A percentile compares a stretch with the other conserved stretches of the same genome.
These are phyloP conservation scores for Aegilops umbellulata DNA, from an alignment of 176 grass and related monocot species.

Conservation along the genomic window DNA sequence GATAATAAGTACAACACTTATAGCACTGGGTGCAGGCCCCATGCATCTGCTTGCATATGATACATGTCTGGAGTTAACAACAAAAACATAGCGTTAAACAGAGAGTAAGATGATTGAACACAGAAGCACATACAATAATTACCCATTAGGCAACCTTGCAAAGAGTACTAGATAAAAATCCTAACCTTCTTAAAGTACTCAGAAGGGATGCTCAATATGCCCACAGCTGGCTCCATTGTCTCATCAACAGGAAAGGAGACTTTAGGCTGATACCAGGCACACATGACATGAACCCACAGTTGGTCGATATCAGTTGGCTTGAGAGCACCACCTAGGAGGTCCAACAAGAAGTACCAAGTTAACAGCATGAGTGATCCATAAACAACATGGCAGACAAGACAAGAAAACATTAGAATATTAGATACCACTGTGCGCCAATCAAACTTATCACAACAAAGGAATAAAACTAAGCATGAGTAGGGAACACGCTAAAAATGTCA, in stretches of 20 bases:
- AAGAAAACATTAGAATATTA: not conserved
- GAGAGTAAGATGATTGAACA: slow-evolving; percentile 17
- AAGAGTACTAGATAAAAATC: not conserved
- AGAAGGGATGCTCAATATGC: slow-evolving; percentile 71
- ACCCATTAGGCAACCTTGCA: slow-evolving; percentile 14
- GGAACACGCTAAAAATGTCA: not conserved
- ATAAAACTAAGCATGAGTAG: not conserved
- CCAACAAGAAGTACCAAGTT: slow-evolving; percentile 7
- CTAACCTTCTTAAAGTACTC: slow-evolving; percentile 84
- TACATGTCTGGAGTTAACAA: slow-evolving; percentile 57
- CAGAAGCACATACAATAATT: not conserved
- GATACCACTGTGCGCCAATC: not conserved
- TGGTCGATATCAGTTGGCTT: slow-evolving; percentile 82
- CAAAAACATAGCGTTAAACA: not conserved
- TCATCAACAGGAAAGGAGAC: slow-evolving; percentile 69
- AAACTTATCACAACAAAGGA: slow-evolving; percentile 12
- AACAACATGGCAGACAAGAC: not conserved
- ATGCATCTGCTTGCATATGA: slow-evolving; percentile 89
- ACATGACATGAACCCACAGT: slow-evolving; percentile 94
- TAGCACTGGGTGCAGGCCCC: slow-evolving; percentile 90
- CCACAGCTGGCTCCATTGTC: slow-evolving; percentile 88
- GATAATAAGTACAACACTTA: slow-evolving; percentile 84
- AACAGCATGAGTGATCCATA: slow-evolving; percentile 14
- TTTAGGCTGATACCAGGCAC: slow-evolving; percentile 95
- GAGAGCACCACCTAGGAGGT: slow-evolving; percentile 70